phyloP scores from a whole-genome alignment of 2,329 filamentous ascomycete genomes.

The Aspergillus fumigatus region DNA sequence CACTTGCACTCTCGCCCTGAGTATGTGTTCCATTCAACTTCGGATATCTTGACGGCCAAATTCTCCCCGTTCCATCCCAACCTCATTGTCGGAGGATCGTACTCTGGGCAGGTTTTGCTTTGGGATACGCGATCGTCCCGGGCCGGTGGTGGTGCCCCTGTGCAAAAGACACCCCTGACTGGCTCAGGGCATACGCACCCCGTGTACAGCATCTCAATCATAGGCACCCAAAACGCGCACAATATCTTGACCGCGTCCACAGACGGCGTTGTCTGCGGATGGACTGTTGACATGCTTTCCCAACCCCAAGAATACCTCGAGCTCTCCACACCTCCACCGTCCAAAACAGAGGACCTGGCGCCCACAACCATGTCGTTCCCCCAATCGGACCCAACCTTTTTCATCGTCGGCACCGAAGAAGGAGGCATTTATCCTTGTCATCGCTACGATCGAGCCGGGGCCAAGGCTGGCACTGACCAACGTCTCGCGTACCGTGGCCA shows the following conservation, averaged over 20 bases:
- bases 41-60: slow-evolving; percentile 89
- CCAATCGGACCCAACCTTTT: slow-evolving; percentile 92
- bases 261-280: slow-evolving; percentile 92
- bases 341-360: slow-evolving; percentile 89
- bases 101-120: slow-evolving; percentile 90
- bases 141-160: slow-evolving; percentile 61
- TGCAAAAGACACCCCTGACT: slow-evolving; percentile 93
- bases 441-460: slow-evolving; percentile 92
- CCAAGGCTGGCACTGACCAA: slow-evolving; percentile 90
- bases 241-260: slow-evolving; percentile 98
- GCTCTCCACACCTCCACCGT: slow-evolving; percentile 75
- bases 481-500: slow-evolving; percentile 86
- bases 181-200: slow-evolving; percentile 95
- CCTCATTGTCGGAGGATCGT: slow-evolving; percentile 90
- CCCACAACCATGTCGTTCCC: slow-evolving; percentile 95
- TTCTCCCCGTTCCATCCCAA: slow-evolving; percentile 99
- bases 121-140: slow-evolving; percentile 94
- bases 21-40: slow-evolving; percentile 94
- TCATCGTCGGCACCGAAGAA: slow-evolving; percentile 94
- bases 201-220: slow-evolving; percentile 90
- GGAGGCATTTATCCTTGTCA: slow-evolving; percentile 95
- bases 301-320: slow-evolving; percentile 94
- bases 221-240: slow-evolving; percentile 97
- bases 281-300: slow-evolving; percentile 96
- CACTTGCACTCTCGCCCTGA: slow-evolving; percentile 92